phyloP scores from a whole-genome alignment of 768 basidiomycete genomes.

The Pulveroboletus sp. region DNA sequence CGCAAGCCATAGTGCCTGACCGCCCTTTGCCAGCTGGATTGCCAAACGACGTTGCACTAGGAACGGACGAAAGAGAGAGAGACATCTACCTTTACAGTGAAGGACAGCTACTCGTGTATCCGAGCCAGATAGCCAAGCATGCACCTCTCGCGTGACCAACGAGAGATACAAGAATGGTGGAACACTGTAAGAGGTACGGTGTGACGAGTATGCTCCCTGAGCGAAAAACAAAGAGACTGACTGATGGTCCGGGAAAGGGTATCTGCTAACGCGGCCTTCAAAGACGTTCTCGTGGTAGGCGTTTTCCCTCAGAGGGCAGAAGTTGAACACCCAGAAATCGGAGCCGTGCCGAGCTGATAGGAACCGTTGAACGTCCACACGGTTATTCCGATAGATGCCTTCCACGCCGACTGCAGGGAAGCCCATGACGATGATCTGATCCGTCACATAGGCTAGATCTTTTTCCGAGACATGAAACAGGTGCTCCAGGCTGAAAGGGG shows the following conservation, averaged over 20 bases:
- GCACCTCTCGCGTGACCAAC: conserved; percentile 69
- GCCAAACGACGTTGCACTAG: conserved; percentile 1
- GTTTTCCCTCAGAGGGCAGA: conserved; percentile 80
- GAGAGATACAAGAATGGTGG: conserved; percentile 75
- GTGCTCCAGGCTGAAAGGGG: conserved; percentile 11
- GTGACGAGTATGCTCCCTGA: not conserved
- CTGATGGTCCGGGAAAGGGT: conserved; percentile 91
- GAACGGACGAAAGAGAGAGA: not conserved
- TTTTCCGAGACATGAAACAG: conserved; percentile 7
- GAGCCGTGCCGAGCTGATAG: conserved; percentile 67
- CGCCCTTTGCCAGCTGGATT: conserved; percentile 71
- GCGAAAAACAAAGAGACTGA: conserved; percentile 55
- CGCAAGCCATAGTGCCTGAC: conserved; percentile 81
- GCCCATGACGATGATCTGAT: conserved; percentile 74
- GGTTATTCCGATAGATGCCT: conserved; percentile 72
- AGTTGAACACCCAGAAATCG: conserved; percentile 87
- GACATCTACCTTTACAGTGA: conserved; percentile 73
- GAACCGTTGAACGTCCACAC: conserved; percentile 72
- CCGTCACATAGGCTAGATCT: conserved; percentile 68
- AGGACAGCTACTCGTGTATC: conserved; percentile 69
- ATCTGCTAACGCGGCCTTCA: conserved; percentile 70
- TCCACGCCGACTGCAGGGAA: conserved; percentile 80
- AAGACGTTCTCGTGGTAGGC: conserved; percentile 68
- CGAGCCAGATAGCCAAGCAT: conserved; percentile 62
- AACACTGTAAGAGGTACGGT: conserved; percentile 39